Conservation (phyloP, 805 yeast genomes). For the Grigorovia yakushimaensis region DNA sequence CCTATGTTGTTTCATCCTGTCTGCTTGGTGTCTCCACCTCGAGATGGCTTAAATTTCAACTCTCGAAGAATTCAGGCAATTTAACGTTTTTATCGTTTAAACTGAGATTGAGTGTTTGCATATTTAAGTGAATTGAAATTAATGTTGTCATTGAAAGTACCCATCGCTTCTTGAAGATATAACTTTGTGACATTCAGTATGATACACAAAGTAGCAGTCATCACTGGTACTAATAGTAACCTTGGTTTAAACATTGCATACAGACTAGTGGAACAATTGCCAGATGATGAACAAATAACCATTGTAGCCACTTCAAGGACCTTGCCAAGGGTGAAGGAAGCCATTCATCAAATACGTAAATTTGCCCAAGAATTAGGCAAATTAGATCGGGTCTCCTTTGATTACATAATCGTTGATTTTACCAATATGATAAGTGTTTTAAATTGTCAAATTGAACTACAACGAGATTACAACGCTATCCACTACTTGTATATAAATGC, state of each 20-base stretch:
- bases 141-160: too few species aligned
- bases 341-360: slow-evolving; percentile 47
- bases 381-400: slow-evolving; percentile 61
- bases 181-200: background rate
- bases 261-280: slow-evolving; percentile 56
- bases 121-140: background rate
- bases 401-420: slow-evolving; percentile 83
- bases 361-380: slow-evolving; percentile 27
- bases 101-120: background rate
- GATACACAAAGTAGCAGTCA: slow-evolving; percentile 32
- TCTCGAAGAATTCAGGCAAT: background rate
- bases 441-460: slow-evolving; percentile 62
- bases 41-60: background rate
- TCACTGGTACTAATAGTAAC: slow-evolving; percentile 45
- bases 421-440: slow-evolving; percentile 79
- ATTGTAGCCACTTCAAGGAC: slow-evolving; percentile 85
- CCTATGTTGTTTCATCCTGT: too few species aligned
- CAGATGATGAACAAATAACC: slow-evolving; percentile 50
- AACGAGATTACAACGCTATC: slow-evolving; percentile 51
- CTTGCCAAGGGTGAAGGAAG: slow-evolving; percentile 71
- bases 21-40: too few species aligned
- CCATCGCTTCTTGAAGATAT: too few species aligned
- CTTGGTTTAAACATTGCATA: slow-evolving; percentile 82
- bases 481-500: slow-evolving; percentile 82
- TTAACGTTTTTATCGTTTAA: background rate